Percentiles rank a stretch among this genome's conserved stretches.
These are phyloP conservation scores for Trichoderma erinaceum DNA, from an alignment of 495 filamentous ascomycete genomes.

Conservation along the genomic window DNA sequence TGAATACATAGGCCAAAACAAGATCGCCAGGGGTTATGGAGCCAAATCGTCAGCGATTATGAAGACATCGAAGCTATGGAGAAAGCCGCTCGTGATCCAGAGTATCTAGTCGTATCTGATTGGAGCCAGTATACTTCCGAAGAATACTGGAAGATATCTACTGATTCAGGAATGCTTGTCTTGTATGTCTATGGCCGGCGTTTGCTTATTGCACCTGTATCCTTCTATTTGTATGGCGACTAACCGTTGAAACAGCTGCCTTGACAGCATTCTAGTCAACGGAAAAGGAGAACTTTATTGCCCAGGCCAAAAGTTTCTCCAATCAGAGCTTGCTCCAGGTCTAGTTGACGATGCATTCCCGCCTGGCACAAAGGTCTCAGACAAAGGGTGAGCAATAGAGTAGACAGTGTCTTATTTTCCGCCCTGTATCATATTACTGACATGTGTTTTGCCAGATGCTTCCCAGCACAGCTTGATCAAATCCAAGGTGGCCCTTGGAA, in stretches of 20 bases:
- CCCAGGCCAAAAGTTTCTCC: not conserved
- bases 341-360: not conserved
- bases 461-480: not conserved
- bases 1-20: not conserved
- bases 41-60: not conserved
- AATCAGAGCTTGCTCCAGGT: not conserved
- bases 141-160: not conserved
- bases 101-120: not conserved
- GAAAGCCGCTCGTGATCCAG: not conserved
- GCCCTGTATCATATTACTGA: not conserved
- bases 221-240: not conserved
- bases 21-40: not conserved
- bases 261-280: not conserved
- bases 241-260: not conserved
- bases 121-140: constrained; percentile 9
- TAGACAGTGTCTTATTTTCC: not conserved
- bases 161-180: not conserved
- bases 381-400: not conserved
- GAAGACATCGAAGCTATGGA: not conserved
- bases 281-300: not conserved
- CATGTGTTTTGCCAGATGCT: not conserved
- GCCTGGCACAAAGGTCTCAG: not conserved
- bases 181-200: not conserved
- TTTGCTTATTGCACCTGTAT: not conserved
- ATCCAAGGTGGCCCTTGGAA: not conserved